These are phyloP conservation scores for Debaryomyces robertsiae DNA, from an alignment of 1,139 yeast species.

Conservation along the genomic window DNA sequence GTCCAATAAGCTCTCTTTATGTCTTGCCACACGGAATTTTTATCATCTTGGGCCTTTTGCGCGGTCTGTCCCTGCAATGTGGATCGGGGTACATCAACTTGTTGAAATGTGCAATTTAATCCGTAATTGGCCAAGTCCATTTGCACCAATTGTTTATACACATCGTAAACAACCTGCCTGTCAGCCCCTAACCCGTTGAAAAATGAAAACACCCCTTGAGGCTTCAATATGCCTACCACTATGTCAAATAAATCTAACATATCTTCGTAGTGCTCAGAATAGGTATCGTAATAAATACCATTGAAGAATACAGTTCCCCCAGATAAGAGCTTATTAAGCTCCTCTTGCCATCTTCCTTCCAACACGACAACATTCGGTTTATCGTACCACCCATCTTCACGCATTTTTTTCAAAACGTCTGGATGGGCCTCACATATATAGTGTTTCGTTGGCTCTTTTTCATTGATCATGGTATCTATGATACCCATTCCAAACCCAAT, in stretches of 20 bases:
- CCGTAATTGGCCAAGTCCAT: slow-evolving; percentile 83
- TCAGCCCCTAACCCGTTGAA: slow-evolving; percentile 98
- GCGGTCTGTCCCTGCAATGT: slow-evolving; percentile 32
- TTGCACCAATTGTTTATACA: slow-evolving; percentile 79
- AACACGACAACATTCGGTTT: slow-evolving; percentile 70
- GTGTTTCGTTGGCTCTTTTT: slow-evolving; percentile 61
- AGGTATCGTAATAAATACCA: slow-evolving; percentile 93
- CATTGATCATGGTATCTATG: slow-evolving; percentile 77
- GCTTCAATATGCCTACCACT: slow-evolving; percentile 79
- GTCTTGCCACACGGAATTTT: slow-evolving; percentile 60
- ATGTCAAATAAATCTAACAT: slow-evolving; percentile 84
- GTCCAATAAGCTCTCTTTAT: slow-evolving; percentile 76
- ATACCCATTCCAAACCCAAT: slow-evolving; percentile 98
- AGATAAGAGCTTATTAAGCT: slow-evolving; percentile 63
- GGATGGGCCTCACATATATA: slow-evolving; percentile 96
- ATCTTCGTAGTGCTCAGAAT: slow-evolving; percentile 82
- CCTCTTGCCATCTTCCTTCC: slow-evolving; percentile 92
- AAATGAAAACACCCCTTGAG: slow-evolving; percentile 81
- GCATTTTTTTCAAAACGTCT: slow-evolving; percentile 72
- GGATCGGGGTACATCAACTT: slow-evolving; percentile 42
- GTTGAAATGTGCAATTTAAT: slow-evolving; percentile 55
- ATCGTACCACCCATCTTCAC: slow-evolving; percentile 81
- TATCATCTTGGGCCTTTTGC: not conserved
- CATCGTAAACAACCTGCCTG: slow-evolving; percentile 84
- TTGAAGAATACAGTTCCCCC: slow-evolving; percentile 71